Base-by-base conservation (phyloP, 2,329 filamentous ascomycete species). In the Dothideomycetidae sp. region DNA sequence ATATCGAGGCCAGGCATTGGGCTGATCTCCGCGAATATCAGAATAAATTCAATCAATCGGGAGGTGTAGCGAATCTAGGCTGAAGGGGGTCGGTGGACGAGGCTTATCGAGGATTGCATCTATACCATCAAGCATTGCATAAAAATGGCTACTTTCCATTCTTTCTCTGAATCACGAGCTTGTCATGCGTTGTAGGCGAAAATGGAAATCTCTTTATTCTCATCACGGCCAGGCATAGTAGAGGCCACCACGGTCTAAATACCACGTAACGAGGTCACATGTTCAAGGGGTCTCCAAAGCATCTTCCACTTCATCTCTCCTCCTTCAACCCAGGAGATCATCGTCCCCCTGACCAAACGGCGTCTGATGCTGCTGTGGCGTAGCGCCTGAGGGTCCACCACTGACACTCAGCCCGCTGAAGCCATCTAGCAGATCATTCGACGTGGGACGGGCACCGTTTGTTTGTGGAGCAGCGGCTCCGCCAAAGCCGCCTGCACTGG, bases 331-430 rank as follows among this genome's bases (percentile, higher is more conserved):
- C 16, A 45, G 41, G 2, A 45, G 34, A 19, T 45, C 43, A 18
- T 45, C 43, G 12, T 45, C 56, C 73, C 70, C 31, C 63, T 7
- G 7, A 26, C 53, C 33, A 48, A 47, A 56, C 44, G 63, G 62
- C 45, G 54, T 53, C 31, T 58, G 60, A 45, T 75, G 54, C 36
- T 38, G 36, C 29, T 78, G 66, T 11, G 79, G 76, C 19, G 79
- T 69, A 12, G 80, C 74, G 11, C 63, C 61, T 29, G 72, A 74
- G 7, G 29, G 14, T 7, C 36, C 28, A 3, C 19, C 30, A 32
- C 75, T 71, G 53, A 98, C 65, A 60, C 83, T 77, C 62, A 98
- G 66, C 3, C 75, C 75, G 17, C 77, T 81, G 53, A 98, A 92
- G 1, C 86, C 86, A 53, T 84, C 84, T 64, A 78, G 67, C 67